Base-by-base conservation (phyloP, 164 flowering plant genomes). In the Vitis rupestris region DNA sequence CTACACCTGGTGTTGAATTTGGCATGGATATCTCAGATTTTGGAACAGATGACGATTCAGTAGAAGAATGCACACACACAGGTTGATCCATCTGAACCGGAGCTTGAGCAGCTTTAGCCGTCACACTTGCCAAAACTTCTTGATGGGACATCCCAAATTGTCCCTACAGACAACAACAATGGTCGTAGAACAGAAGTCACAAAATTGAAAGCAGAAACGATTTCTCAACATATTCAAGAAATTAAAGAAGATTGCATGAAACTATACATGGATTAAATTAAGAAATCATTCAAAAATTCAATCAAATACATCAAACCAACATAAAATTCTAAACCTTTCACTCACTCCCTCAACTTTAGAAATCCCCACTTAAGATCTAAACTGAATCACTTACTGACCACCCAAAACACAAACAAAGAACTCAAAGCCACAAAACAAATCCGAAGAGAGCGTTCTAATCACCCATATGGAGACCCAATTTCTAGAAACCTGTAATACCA, bases 11-110 rank as follows among this genome's bases (percentile, higher is more conserved):
- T 50, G 64, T 73, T 37, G 85, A 73, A 74, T 67, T 77, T 56
- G 72, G 65, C 64, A 63, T 68, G 66, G 82, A 72, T 54, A 82
- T 69, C 60, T 65, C 70, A 59, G 85, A 61, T 70, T 83, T 78
- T 58, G 80, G 74, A 53, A 74, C 78, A 66, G 85, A 76, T 37
- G 44, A 6, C 4, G 44, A 37, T 37, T 37, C 44, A 37, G 44
- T 37, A 37, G 44, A 37, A 3, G 44, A 37, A 37, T 37, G 2
- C 4, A 37, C 0, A 37, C 44, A 37, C 44, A 37, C 44, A 37
- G 61, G 71, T 73, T 48, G 83, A 77, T 16, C 72, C 58, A 23
- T 80, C 82, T 30, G 80, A 69, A 51, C 73, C 70, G 61, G 83
- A 54, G 31, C 73, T 63, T 79, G 69, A 70, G 66, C 76, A 68